phyloP scores from a whole-genome alignment of 179 eudicot species.

The Camellia oleifera region DNA sequence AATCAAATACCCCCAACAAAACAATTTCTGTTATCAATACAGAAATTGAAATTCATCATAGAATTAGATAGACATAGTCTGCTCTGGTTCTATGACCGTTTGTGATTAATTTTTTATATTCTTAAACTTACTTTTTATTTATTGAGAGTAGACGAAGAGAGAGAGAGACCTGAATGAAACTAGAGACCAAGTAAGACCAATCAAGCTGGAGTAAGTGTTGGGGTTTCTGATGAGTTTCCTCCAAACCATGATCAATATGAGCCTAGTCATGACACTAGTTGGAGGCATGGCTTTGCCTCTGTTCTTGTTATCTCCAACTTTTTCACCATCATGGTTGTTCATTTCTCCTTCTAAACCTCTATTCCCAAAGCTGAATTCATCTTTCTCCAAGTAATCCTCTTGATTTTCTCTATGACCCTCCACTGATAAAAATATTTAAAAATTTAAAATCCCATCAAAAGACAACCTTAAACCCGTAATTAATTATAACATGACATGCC shows the following conservation, averaged over 20 bases:
- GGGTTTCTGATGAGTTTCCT: conserved; percentile 68
- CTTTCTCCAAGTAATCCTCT: conserved; percentile 55
- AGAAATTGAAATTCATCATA: no score
- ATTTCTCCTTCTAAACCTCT: conserved; percentile 36
- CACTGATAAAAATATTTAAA: conserved; percentile 12
- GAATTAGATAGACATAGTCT: no score
- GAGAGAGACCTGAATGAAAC: conserved; percentile 50
- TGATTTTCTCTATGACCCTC: conserved; percentile 49
- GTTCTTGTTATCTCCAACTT: conserved; percentile 36
- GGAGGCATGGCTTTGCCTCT: conserved; percentile 62
- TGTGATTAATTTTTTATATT: no score
- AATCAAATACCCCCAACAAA: not conserved
- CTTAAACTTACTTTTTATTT: not conserved
- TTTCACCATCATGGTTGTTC: conserved; percentile 26
- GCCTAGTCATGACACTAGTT: conserved; percentile 75
- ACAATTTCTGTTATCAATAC: no score
- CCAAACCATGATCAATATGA: conserved; percentile 71
- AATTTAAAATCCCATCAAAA: not conserved
- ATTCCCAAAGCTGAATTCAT: conserved; percentile 62
- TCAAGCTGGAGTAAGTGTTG: conserved; percentile 64
- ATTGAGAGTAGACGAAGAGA: not conserved
- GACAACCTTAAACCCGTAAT: no score
- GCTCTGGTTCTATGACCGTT: no score
- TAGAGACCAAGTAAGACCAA: conserved; percentile 65
- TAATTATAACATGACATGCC: no score